Percentiles rank a stretch among this genome's conserved stretches.
Evolutionary conservation across 169 alveolate genomes (phyloP).

Genomic region (Plasmodium gonderi): DNA sequence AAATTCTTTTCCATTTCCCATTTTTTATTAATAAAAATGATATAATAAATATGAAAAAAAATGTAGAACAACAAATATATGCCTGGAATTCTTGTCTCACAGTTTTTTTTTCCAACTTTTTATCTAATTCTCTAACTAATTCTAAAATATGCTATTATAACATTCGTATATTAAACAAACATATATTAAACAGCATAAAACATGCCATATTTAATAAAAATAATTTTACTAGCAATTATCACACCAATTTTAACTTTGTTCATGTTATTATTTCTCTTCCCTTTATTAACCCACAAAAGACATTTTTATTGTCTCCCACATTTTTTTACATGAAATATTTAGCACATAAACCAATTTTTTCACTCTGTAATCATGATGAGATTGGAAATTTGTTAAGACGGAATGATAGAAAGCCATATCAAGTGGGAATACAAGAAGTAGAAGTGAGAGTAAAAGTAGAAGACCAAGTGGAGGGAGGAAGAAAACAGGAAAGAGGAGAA

Average conservation of each 20-base stretch:
- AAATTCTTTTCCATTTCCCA: conserved; percentile 30
- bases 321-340: conserved; percentile 26
- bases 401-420: not conserved
- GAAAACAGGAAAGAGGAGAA: not conserved
- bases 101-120: conserved; percentile 24
- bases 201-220: conserved; percentile 11
- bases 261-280: conserved; percentile 26
- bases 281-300: conserved; percentile 18
- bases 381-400: not conserved
- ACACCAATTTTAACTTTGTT: conserved; percentile 7
- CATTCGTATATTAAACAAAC: conserved; percentile 26
- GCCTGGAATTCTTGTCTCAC: conserved; percentile 51
- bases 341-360: conserved; percentile 15
- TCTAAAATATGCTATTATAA: conserved; percentile 12
- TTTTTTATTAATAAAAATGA: conserved; percentile 39
- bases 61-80: conserved; percentile 42
- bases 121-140: conserved; percentile 23
- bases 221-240: not conserved
- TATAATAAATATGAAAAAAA: conserved; percentile 33
- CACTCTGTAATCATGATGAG: not conserved
- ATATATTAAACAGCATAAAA: conserved; percentile 21
- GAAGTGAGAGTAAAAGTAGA: not conserved
- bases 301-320: not conserved
- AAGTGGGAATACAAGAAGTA: no score
- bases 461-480: no score